phyloP scores from a whole-genome alignment of 208 protist genomes.

The Acanthamoeba healyi region DNA sequence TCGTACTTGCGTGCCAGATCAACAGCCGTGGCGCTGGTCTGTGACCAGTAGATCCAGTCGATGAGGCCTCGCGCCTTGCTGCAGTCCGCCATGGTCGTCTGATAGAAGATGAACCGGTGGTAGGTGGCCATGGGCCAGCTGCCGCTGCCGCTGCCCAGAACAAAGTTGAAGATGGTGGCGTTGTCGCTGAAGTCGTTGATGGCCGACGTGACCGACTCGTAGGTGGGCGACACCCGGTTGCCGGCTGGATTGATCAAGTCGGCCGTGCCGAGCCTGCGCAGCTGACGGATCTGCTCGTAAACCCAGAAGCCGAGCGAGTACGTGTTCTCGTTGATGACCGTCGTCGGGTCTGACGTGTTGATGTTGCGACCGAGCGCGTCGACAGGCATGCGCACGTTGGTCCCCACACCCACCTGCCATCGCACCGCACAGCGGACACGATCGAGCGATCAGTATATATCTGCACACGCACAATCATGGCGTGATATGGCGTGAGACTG shows the following conservation, averaged over 20 bases:
- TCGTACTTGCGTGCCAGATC: not conserved
- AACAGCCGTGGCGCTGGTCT: not conserved
- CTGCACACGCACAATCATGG: too few relatives aligned
- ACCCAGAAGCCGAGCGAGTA: not conserved
- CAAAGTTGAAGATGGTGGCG: too few relatives aligned
- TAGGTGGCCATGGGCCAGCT: constrained; percentile 1
- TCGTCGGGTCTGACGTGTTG: not conserved
- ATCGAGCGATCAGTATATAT: too few relatives aligned
- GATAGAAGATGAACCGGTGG: not conserved
- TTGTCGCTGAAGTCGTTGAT: not conserved
- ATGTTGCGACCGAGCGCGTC: not conserved
- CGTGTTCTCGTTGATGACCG: not conserved
- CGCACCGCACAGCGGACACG: not conserved
- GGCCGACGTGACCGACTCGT: not conserved
- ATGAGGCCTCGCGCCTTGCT: not conserved
- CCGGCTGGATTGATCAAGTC: not conserved
- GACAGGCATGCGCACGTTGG: not conserved
- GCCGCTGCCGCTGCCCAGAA: not conserved
- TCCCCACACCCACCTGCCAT: too few relatives aligned
- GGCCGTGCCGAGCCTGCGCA: not conserved
- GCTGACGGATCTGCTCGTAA: not conserved
- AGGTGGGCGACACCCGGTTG: not conserved
- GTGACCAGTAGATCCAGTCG: constrained; percentile 50
- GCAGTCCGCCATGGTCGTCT: constrained; percentile 17
- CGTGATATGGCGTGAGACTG: too few relatives aligned